Evolutionary conservation across 1,284 basidiomycete species (phyloP), one percentile per base, ranked within the genome.

Genomic region (Ganoderma leucocontextum): DNA sequence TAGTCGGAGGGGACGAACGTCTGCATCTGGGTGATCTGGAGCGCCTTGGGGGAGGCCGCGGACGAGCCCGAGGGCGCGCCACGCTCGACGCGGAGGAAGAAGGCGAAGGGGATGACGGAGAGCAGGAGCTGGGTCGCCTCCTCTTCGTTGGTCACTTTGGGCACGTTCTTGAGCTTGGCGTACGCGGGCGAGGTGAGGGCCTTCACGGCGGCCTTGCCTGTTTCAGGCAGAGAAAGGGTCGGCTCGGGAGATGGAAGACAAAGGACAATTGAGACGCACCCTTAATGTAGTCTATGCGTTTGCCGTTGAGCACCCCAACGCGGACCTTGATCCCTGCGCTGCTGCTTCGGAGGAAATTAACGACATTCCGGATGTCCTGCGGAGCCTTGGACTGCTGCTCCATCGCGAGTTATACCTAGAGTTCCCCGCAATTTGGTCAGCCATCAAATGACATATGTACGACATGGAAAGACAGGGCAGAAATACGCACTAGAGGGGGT

Each of bases 251-350:
- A 19, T 36, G 25, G 17, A 12, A 49, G 55, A 41, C 39, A 13
- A 35, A 22, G 63, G 29, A 42, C 2, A 35, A 8, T 36, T 49
- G 8, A 38, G 4, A 83, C 87, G 74, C 73, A 94, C 96, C 97
- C 85, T 97, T 99, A 86, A 99, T 99, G 83, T 99, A 99, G 81
- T 99, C 97, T 66, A 97, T 86, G 60, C 97, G 91, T 81, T 98
- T 98, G 47, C 97, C 98, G 75, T 95, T 95, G 77, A 99, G 83
- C 8, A 96, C 91, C 47, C 97, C 97, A 4, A 94, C 91, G 72
- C 95, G 88, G 67, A 92, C 90, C 85, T 98, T 98, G 77, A 98
- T 91, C 15, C 95, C 95, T 36, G 95, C 87, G 77, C 90, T 92
- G 73, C 92, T 91, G 74, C 93, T 91, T 60, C 96, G 89, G 60